Evolutionary conservation across 768 basidiomycete species (phyloP).

Genomic region (Porpolomopsis calyptriformis): DNA sequence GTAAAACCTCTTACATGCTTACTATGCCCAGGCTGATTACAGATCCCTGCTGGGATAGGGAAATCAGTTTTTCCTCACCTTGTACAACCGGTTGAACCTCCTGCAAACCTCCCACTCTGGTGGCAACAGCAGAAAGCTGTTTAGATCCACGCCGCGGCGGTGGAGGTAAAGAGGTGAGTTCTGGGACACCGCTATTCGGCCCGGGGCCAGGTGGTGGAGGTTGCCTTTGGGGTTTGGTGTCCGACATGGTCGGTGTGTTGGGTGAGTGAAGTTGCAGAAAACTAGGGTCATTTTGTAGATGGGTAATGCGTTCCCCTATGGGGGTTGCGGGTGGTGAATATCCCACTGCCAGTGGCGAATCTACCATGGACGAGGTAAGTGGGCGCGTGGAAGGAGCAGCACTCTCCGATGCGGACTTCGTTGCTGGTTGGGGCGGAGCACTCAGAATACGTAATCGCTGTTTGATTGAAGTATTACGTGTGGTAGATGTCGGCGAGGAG

Average conservation of each 20-base stretch:
- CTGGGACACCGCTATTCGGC: conserved; percentile 11
- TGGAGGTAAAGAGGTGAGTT: conserved; percentile 37
- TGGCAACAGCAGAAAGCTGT: conserved; percentile 28
- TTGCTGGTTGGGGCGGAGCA: conserved; percentile 35
- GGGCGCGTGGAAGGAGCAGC: conserved; percentile 13
- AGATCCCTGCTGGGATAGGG: conserved; percentile 41
- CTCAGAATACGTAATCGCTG: conserved; percentile 62
- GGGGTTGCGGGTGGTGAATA: conserved; percentile 34
- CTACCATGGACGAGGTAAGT: conserved; percentile 9
- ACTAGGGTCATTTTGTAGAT: conserved; percentile 42
- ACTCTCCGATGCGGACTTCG: conserved; percentile 18
- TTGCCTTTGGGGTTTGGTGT: conserved; percentile 13
- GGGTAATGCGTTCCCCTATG: conserved; percentile 56
- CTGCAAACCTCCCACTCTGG: conserved; percentile 18
- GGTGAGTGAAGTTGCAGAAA: conserved; percentile 50
- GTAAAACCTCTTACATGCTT: conserved; percentile 6
- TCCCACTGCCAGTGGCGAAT: conserved; percentile 1
- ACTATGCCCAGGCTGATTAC: conserved; percentile 43
- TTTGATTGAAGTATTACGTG: conserved; percentile 37
- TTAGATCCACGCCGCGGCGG: conserved; percentile 54
- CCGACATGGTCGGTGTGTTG: conserved; percentile 25
- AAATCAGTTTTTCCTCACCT: conserved; percentile 23
- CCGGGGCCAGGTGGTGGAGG: conserved; percentile 14
- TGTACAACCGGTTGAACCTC: conserved; percentile 18
- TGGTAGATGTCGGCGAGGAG: conserved; percentile 5